Evolutionary conservation across 2,329 filamentous ascomycete species (phyloP).

Genomic region (Aspergillus sp.): DNA sequence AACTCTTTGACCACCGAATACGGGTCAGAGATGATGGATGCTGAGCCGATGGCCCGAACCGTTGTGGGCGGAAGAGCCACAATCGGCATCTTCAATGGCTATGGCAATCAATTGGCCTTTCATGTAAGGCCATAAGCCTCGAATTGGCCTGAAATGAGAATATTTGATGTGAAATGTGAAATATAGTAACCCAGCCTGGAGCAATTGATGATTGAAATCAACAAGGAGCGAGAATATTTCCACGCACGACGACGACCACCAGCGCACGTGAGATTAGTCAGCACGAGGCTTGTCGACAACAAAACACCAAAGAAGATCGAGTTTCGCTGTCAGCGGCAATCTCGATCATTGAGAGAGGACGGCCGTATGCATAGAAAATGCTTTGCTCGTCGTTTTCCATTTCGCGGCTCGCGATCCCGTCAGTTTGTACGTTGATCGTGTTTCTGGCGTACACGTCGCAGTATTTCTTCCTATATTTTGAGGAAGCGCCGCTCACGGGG

Average conservation of each 20-base stretch:
- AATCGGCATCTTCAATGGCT: constrained; percentile 44
- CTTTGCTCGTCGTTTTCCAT: constrained; percentile 29
- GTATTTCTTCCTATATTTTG: constrained; percentile 55
- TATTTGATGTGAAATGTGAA: constrained; percentile 2
- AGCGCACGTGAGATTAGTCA: constrained; percentile 17
- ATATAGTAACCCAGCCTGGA: neutral
- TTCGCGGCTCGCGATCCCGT: constrained; percentile 52
- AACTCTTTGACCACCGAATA: constrained; percentile 64
- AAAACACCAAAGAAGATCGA: neutral
- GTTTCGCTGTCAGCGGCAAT: neutral
- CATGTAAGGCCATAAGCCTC: neutral
- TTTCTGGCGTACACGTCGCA: constrained; percentile 63
- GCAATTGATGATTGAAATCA: neutral
- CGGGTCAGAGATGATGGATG: constrained; percentile 58
- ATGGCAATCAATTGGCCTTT: neutral
- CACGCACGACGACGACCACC: constrained; percentile 12
- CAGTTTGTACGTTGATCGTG: constrained; percentile 54
- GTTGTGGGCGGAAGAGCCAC: constrained; percentile 42
- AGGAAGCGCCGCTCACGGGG: constrained; percentile 52
- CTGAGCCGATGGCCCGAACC: constrained; percentile 56
- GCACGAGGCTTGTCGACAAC: neutral
- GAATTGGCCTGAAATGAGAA: too few relatives aligned
- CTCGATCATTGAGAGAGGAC: neutral
- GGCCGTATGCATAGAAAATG: constrained; percentile 8
- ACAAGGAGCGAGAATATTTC: constrained; percentile 14